These are phyloP conservation scores for Phytophthora citricola DNA, from an alignment of 352 stramenopile genomes.

Conservation along the genomic window DNA sequence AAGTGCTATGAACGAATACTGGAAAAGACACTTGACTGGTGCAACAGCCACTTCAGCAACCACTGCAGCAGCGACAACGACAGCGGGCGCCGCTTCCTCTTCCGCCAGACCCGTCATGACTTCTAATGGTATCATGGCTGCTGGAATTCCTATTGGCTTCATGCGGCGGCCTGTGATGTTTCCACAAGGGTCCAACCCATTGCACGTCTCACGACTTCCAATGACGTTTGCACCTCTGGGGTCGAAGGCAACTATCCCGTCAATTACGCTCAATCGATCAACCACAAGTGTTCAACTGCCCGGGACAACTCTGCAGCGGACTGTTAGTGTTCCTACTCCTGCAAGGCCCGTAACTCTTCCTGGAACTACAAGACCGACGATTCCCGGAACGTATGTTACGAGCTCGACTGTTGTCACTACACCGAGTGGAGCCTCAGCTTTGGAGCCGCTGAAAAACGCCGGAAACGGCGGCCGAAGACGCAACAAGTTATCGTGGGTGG, in stretches of 20 bases:
- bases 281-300: constrained; percentile 13
- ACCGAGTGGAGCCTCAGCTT: not conserved
- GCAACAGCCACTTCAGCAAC: too few species aligned
- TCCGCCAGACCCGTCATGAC: constrained; percentile 10
- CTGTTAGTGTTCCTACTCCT: constrained; percentile 9
- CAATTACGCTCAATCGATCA: constrained; percentile 23
- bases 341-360: constrained; percentile 7
- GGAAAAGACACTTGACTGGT: constrained; percentile 21
- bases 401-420: constrained; percentile 6
- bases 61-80: not conserved
- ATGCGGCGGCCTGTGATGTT: constrained; percentile 36
- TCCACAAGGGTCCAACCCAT: constrained; percentile 21
- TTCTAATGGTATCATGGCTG: constrained; percentile 24
- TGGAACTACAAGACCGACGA: constrained; percentile 1
- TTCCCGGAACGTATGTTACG: not conserved
- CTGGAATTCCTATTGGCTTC: constrained; percentile 36
- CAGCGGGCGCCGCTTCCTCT: not conserved
- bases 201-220: constrained; percentile 31
- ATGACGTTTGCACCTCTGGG: constrained; percentile 37
- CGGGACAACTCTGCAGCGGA: constrained; percentile 10
- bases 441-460: constrained; percentile 25
- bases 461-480: constrained; percentile 57
- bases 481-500: constrained; percentile 57
- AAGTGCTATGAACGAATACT: constrained; percentile 25
- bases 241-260: constrained; percentile 31